A percentile compares a stretch with the other conserved stretches of the same genome.
phyloP scores from a whole-genome alignment of 1,284 basidiomycete genomes.

The Puccinia polysora region DNA sequence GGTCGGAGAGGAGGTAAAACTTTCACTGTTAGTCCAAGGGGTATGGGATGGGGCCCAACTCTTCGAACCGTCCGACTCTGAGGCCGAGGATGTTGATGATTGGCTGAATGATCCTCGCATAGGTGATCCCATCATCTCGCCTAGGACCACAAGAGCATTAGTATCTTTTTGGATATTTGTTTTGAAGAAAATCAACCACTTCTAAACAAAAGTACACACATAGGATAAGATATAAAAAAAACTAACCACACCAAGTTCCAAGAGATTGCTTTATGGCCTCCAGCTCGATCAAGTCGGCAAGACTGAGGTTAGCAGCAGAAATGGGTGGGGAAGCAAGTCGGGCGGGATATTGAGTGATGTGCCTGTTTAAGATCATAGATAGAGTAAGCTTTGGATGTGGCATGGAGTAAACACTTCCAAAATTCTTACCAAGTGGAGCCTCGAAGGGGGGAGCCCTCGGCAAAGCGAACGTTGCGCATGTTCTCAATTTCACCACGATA shows the following conservation, averaged over 20 bases:
- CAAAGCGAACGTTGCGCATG: conserved; percentile 28
- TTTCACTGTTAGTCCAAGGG: not conserved
- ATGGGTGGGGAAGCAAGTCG: conserved; percentile 37
- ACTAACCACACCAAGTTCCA: conserved; percentile 40
- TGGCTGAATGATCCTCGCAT: conserved; percentile 29
- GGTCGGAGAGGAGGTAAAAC: not conserved
- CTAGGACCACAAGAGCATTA: not conserved
- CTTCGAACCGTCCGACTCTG: not conserved
- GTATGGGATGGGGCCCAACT: not conserved
- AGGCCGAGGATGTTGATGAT: conserved; percentile 4
- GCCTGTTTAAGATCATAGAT: conserved; percentile 2
- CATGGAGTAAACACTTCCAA: not conserved
- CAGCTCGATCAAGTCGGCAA: conserved; percentile 34
- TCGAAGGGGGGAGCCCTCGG: conserved; percentile 35
- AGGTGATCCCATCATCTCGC: conserved; percentile 39
- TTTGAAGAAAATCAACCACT: not conserved
- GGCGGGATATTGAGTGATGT: conserved; percentile 35
- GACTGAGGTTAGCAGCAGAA: conserved; percentile 30
- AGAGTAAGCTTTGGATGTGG: not conserved
- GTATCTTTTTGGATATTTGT: not conserved
- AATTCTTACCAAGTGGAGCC: conserved; percentile 35
- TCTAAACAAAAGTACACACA: not conserved
- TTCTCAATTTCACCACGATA: conserved; percentile 4
- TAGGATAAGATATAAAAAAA: not conserved
- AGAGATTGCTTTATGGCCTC: conserved; percentile 40